Base-by-base conservation (phyloP, 164 flowering plant species). In the Vitis rotundifolia region DNA sequence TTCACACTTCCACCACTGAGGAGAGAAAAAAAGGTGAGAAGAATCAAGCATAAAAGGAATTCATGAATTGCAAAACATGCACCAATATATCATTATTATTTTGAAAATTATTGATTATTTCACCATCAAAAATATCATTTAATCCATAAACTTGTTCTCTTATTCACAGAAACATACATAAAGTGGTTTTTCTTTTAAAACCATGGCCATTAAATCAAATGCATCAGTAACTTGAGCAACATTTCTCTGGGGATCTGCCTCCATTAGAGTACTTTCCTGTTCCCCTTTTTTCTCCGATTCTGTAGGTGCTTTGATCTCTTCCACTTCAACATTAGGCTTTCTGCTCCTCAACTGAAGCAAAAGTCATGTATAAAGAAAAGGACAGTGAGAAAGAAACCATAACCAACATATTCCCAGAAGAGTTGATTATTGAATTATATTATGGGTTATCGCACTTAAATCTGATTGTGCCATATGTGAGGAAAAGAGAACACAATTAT, bases 301-400 rank as follows among this genome's bases (percentile, higher is more conserved):
- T 51, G 56, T 1, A 19, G 51, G n/a, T 19, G 57, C 56, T 22
- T 64, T 64, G 18, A 51, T 49, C 57, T 49, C 67, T 64, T 64
- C 8, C 57, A 12, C 57, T 19, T 49, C 67, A 50, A 50, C n/a
- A 22, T 64, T 64, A 16, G 52, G 15, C 31, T 47, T 11, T 63
- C 29, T 48, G 28, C 22, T 26, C 13, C 3, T 9, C 54, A 12
- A 28, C 15, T 54, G 49, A 37, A 61, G 11, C 29, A 3, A 58
- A 8, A 58, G 28, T 59, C 9, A 26, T 11, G 22, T 22, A 22
- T 22, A 22, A 22, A 22, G 1, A 22, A 22, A 1, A 22, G 22
- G 1, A 22, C 22, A 22, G n/a, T n/a, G 22, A 22, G 22, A 22
- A 1, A 22, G 22, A 22, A 22, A 22, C 22, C 22, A 22, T 22